These are phyloP conservation scores for Trapa incisa DNA, from an alignment of 345 rosid genomes.

Conservation along the genomic window DNA sequence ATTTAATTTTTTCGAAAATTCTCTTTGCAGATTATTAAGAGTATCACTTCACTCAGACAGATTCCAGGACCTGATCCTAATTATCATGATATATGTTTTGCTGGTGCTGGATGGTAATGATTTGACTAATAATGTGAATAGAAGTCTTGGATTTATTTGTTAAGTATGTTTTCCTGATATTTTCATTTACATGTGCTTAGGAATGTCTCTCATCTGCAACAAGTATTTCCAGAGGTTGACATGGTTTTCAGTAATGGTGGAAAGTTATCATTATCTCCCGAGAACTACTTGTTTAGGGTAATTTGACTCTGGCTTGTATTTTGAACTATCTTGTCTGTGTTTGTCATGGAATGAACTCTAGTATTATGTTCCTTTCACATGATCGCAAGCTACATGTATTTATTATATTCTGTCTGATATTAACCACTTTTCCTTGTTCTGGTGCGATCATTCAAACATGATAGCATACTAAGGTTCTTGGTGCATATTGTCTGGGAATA, in stretches of 20 bases:
- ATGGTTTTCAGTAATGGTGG: slow-evolving; percentile 55
- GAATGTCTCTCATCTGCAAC: slow-evolving; percentile 41
- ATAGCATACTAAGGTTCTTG: slow-evolving; percentile 68
- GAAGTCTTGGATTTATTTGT: neutral
- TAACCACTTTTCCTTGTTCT: slow-evolving; percentile 3
- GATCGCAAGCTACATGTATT: neutral
- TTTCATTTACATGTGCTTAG: slow-evolving; percentile 20
- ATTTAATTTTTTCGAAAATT: neutral
- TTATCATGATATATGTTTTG: slow-evolving; percentile 73
- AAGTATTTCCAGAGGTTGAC: slow-evolving; percentile 58
- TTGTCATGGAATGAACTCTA: neutral
- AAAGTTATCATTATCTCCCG: slow-evolving; percentile 67
- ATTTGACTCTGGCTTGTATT: slow-evolving; percentile 1
- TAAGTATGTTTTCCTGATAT: slow-evolving; percentile 12
- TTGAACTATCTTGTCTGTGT: neutral
- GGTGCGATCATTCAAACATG: neutral
- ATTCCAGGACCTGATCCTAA: slow-evolving; percentile 83
- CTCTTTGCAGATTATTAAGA: slow-evolving; percentile 38
- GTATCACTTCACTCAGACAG: slow-evolving; percentile 43
- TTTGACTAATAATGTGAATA: neutral
- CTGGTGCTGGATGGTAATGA: slow-evolving; percentile 51
- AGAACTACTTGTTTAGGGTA: slow-evolving; percentile 84
- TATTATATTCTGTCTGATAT: slow-evolving; percentile 3
- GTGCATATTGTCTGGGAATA: slow-evolving; percentile 77
- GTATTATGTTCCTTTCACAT: neutral